These are phyloP conservation scores for Juncus inflexus DNA, from an alignment of 176 grass and related monocot species.

Conservation along the genomic window DNA sequence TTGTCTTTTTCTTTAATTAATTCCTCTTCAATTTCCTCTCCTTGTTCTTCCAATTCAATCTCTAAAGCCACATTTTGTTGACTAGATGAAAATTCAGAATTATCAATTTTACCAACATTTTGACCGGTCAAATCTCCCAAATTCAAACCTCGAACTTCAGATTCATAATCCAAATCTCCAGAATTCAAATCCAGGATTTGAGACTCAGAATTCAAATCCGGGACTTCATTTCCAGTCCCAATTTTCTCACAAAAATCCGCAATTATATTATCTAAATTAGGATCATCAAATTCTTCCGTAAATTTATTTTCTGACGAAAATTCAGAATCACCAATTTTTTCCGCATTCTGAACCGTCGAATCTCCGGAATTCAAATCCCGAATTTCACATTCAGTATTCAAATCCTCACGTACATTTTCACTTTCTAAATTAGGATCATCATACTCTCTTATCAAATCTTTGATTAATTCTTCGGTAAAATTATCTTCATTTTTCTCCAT, in stretches of 20 bases:
- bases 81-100: not conserved
- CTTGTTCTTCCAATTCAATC: too few relatives aligned
- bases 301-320: slow-evolving; percentile 2
- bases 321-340: too few relatives aligned
- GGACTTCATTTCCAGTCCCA: not conserved
- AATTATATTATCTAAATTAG: not conserved
- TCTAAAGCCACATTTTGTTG: not conserved
- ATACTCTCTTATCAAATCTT: not conserved
- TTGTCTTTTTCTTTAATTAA: too few relatives aligned
- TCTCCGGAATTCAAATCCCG: too few relatives aligned
- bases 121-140: not conserved
- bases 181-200: too few relatives aligned
- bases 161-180: too few relatives aligned
- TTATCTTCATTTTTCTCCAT: slow-evolving; percentile 18
- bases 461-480: slow-evolving; percentile 14
- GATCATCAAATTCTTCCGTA: slow-evolving; percentile 6
- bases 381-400: too few relatives aligned
- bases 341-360: too few relatives aligned
- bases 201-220: not conserved
- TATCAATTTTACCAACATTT: not conserved
- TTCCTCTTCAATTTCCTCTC: too few relatives aligned
- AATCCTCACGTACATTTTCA: not conserved
- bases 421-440: slow-evolving; percentile 5
- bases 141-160: too few relatives aligned
- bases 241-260: not conserved